phyloP scores from a whole-genome alignment of 768 basidiomycete species.

The Harrya chromipes region DNA sequence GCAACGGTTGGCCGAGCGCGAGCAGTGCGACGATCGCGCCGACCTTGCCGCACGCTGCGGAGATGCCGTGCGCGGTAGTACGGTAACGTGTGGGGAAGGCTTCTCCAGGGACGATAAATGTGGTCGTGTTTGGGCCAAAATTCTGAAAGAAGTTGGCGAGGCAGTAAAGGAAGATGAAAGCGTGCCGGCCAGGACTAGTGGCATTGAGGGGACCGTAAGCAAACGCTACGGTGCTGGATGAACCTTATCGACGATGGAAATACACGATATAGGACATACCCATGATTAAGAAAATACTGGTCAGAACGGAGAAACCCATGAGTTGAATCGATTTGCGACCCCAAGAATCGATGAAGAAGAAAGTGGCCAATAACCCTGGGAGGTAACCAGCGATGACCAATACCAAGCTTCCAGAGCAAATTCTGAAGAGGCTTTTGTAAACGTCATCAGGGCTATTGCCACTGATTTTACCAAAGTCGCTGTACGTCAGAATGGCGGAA shows the following conservation, averaged over 20 bases:
- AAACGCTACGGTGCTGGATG: conserved; percentile 44
- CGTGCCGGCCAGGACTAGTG: conserved; percentile 48
- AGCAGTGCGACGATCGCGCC: conserved; percentile 81
- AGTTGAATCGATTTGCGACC: conserved; percentile 77
- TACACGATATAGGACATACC: conserved; percentile 40
- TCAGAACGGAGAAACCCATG: conserved; percentile 65
- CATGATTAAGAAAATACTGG: conserved; percentile 64
- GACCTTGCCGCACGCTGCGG: conserved; percentile 68
- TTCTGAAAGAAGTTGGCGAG: conserved; percentile 19
- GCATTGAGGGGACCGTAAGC: conserved; percentile 56
- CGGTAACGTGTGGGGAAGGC: conserved; percentile 77
- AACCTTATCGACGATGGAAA: background rate
- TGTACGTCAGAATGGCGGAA: conserved; percentile 66
- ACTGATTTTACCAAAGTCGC: conserved; percentile 55
- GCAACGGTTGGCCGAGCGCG: conserved; percentile 61
- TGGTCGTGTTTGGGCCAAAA: conserved; percentile 46
- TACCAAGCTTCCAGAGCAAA: conserved; percentile 20
- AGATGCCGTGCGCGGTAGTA: conserved; percentile 72
- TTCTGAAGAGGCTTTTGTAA: conserved; percentile 23
- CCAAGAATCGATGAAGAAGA: conserved; percentile 65
- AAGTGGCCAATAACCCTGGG: conserved; percentile 60
- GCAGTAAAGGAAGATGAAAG: conserved; percentile 38
- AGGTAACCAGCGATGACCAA: conserved; percentile 18
- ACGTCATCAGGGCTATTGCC: conserved; percentile 12
- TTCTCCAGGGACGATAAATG: conserved; percentile 75